Conservation (phyloP, 2,329 filamentous ascomycete genomes). For the Exophiala sp. region DNA sequence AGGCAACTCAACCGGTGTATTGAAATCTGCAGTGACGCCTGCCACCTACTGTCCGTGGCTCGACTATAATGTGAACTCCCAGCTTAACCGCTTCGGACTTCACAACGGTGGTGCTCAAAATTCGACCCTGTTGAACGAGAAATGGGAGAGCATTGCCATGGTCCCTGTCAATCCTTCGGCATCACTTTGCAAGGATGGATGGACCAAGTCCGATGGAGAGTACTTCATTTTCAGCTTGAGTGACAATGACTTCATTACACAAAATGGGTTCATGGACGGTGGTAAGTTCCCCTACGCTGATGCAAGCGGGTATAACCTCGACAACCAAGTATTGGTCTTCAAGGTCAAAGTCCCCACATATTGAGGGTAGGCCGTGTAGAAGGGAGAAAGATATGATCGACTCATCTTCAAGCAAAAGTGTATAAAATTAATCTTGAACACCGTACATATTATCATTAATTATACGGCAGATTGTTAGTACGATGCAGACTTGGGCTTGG, state of each 20-base stretch:
- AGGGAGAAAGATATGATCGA: no score
- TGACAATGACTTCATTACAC: conserved; percentile 74
- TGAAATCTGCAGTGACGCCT: conserved; percentile 54
- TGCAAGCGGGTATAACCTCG: conserved; percentile 54
- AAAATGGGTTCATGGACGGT: conserved; percentile 59
- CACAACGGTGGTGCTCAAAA: conserved; percentile 66
- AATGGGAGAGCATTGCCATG: conserved; percentile 69
- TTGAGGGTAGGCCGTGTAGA: no score
- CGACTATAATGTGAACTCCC: conserved; percentile 63
- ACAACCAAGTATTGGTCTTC: conserved; percentile 64
- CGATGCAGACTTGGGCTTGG: no score
- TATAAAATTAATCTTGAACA: no score
- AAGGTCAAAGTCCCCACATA: conserved; percentile 38
- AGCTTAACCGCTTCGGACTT: conserved; percentile 63
- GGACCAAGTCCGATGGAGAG: conserved; percentile 47
- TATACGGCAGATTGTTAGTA: no score
- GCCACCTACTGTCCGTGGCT: conserved; percentile 64
- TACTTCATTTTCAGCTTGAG: conserved; percentile 66
- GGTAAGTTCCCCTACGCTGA: conserved; percentile 58
- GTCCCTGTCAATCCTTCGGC: conserved; percentile 52
- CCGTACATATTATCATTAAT: no score
- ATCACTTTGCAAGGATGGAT: conserved; percentile 19
- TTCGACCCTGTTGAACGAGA: conserved; percentile 63
- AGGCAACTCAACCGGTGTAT: conserved; percentile 45
- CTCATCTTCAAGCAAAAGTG: no score